These are phyloP conservation scores for Calonectria naviculata DNA, from an alignment of 2,329 filamentous ascomycete species.

Conservation along the genomic window DNA sequence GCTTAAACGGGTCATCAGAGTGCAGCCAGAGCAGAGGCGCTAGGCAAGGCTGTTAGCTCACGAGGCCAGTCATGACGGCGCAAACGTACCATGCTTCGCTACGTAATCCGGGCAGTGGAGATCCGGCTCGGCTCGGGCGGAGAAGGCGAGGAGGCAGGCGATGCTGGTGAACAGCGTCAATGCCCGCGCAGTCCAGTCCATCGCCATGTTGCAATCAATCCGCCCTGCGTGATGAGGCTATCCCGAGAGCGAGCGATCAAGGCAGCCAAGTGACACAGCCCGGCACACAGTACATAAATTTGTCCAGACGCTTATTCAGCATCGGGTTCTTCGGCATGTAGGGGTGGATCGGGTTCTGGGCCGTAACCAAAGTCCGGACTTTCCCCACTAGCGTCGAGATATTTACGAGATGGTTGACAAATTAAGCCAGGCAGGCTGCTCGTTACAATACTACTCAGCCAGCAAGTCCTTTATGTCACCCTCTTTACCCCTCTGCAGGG, in stretches of 20 bases:
- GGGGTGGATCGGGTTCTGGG: constrained; percentile 1
- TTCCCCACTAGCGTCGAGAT: neutral
- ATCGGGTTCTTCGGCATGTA: constrained; percentile 11
- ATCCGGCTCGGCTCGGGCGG: constrained; percentile 1
- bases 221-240: neutral
- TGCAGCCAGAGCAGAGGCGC: constrained; percentile 48
- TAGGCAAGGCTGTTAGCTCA: constrained; percentile 20
- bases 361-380: neutral
- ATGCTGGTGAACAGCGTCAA: neutral
- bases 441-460: accelerated
- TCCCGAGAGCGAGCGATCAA: neutral
- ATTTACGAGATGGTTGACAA: neutral
- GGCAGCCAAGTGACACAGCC: neutral
- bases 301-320: constrained; percentile 18
- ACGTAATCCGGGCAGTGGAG: neutral
- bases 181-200: constrained; percentile 3
- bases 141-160: constrained; percentile 6
- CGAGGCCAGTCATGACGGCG: neutral
- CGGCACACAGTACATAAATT: neutral
- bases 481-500: neutral
- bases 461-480: neutral
- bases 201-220: constrained; percentile 12
- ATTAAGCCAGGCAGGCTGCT: neutral
- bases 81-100: constrained; percentile 30
- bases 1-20: constrained; percentile 44